Conservation (phyloP, 108 stramenopile genomes). For the Stephanodiscus triporus region DNA sequence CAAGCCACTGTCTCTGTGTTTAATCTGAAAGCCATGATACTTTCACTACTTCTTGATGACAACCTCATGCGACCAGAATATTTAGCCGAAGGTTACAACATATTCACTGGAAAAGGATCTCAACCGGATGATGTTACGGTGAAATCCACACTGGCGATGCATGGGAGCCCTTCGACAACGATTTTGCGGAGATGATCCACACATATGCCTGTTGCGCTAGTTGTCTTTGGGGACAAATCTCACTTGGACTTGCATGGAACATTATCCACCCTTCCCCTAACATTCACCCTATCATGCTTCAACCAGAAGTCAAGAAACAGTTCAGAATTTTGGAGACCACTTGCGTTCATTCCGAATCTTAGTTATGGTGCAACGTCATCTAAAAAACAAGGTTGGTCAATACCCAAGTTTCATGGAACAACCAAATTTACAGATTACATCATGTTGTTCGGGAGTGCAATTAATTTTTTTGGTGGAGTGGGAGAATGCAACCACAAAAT, state of each 20-base stretch:
- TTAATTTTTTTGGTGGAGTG: constrained; percentile 17
- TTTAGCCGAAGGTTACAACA: neutral
- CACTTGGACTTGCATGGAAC: constrained; percentile 3
- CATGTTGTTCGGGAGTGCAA: neutral
- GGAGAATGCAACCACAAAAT: constrained; percentile 16
- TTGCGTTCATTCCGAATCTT: neutral
- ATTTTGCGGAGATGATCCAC: neutral
- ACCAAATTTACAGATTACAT: constrained; percentile 5
- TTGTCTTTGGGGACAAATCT: constrained; percentile 6
- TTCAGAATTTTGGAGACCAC: neutral
- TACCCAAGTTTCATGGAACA: constrained; percentile 8
- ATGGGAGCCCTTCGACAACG: neutral
- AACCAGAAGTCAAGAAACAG: neutral
- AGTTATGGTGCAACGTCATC: neutral
- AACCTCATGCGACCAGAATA: neutral
- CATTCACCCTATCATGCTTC: neutral
- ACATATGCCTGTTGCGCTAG: neutral
- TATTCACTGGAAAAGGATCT: neutral
- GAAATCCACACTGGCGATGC: constrained; percentile 3
- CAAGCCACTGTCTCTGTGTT: neutral
- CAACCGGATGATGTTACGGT: neutral
- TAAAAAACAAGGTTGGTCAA: neutral
- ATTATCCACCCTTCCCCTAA: neutral
- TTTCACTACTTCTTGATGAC: neutral
- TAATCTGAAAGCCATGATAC: neutral